Conservation (phyloP, 148 eudicot genomes). For the Camellia sinensis region DNA sequence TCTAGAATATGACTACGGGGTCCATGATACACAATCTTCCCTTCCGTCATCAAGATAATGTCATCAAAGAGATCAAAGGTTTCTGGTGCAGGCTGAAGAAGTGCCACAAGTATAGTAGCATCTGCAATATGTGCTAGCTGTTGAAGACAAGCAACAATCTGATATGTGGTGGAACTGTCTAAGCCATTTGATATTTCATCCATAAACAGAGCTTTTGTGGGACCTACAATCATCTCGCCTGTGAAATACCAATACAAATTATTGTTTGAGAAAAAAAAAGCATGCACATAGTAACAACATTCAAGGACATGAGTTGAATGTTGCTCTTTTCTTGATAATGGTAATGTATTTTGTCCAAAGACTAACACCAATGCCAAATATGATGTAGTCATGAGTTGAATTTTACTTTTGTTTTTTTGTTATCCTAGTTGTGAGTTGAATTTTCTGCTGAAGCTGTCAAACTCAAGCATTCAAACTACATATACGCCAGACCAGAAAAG, state of each 20-base stretch:
- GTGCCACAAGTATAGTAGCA: slow-evolving; percentile 63
- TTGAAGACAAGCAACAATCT: slow-evolving; percentile 63
- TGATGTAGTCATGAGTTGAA: neutral
- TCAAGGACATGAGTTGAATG: neutral
- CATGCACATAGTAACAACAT: neutral
- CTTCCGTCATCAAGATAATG: slow-evolving; percentile 76
- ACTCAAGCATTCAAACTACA: neutral
- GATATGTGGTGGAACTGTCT: slow-evolving; percentile 86
- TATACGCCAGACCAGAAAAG: neutral
- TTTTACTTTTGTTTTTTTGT: neutral
- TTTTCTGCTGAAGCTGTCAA: neutral
- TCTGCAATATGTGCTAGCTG: slow-evolving; percentile 70
- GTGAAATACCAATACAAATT: slow-evolving; percentile 11
- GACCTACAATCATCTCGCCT: slow-evolving; percentile 93
- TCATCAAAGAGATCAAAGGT: slow-evolving; percentile 79
- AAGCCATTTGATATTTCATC: slow-evolving; percentile 93
- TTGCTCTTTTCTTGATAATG: neutral
- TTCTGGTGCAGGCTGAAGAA: slow-evolving; percentile 91
- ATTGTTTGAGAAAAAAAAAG: neutral
- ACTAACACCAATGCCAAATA: neutral
- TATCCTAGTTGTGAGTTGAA: neutral
- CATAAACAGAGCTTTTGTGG: slow-evolving; percentile 70
- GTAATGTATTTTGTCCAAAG: neutral
- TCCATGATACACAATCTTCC: slow-evolving; percentile 78
- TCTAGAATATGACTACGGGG: slow-evolving; percentile 43